Evolutionary conservation across 345 rosid species (phyloP).

Genomic region (Salix dunnii): DNA sequence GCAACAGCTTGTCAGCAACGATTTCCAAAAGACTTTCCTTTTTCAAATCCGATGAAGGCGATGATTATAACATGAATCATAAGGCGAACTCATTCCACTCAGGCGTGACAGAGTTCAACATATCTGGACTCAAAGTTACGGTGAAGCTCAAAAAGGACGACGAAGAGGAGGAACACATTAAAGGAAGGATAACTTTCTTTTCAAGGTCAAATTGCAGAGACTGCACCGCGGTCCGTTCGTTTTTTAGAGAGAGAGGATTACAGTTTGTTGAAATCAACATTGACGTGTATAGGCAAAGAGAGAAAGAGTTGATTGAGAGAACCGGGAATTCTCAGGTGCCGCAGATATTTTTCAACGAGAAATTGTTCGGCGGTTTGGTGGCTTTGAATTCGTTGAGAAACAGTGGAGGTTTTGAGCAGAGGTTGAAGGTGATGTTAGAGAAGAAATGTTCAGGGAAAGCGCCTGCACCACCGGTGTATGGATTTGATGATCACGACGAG

Average conservation of each 20-base stretch:
- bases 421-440: constrained; percentile 49
- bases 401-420: constrained; percentile 55
- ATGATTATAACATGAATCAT: constrained; percentile 2
- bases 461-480: constrained; percentile 56
- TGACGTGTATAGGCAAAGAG: constrained; percentile 64
- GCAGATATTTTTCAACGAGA: constrained; percentile 81
- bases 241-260: constrained; percentile 52
- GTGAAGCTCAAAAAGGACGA: constrained; percentile 50
- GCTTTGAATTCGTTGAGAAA: constrained; percentile 77
- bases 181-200: constrained; percentile 63
- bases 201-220: constrained; percentile 82
- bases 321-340: constrained; percentile 70
- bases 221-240: constrained; percentile 67
- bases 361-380: constrained; percentile 70
- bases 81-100: not conserved
- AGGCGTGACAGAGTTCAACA: constrained; percentile 60
- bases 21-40: constrained; percentile 47
- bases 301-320: constrained; percentile 55
- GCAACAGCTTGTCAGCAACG: constrained; percentile 52
- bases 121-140: constrained; percentile 71
- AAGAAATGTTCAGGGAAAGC: constrained; percentile 52
- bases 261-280: constrained; percentile 75
- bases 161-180: constrained; percentile 28
- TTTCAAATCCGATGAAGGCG: constrained; percentile 20
- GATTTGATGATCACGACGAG: constrained; percentile 53